Evolutionary conservation across 1,139 yeast genomes (phyloP).

Genomic region (Pichia sp.): DNA sequence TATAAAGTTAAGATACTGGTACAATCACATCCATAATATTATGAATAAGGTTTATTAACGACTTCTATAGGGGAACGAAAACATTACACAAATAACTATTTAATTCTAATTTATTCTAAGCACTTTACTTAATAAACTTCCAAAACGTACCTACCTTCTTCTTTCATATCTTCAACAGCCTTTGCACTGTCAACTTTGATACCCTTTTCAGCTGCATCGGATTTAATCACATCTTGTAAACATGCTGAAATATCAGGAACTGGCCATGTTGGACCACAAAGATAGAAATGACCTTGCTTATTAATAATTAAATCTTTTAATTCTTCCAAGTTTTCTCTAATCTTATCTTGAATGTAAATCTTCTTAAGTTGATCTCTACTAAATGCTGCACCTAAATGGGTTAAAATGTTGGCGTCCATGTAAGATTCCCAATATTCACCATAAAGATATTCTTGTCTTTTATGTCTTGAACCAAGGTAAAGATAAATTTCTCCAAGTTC

Average conservation of each 20-base stretch:
- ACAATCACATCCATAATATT: too few species aligned
- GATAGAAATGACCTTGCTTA: constrained; percentile 82
- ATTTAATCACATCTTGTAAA: constrained; percentile 68
- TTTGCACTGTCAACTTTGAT: constrained; percentile 64
- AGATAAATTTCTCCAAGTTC: constrained; percentile 86
- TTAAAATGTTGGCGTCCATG: constrained; percentile 82
- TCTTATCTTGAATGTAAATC: constrained; percentile 91
- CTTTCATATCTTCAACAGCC: constrained; percentile 90
- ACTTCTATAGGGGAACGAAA: too few species aligned
- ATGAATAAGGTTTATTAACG: too few species aligned
- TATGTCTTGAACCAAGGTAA: constrained; percentile 92
- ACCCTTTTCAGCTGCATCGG: constrained; percentile 66
- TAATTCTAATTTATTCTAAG: neutral
- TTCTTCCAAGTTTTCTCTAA: constrained; percentile 66
- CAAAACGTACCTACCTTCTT: constrained; percentile 82
- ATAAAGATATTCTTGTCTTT: constrained; percentile 88
- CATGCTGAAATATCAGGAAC: constrained; percentile 95
- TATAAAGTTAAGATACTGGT: too few species aligned
- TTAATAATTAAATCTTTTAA: constrained; percentile 74
- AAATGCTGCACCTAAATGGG: constrained; percentile 97
- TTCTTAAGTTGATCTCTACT: constrained; percentile 96
- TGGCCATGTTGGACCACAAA: constrained; percentile 99
- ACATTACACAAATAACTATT: too few species aligned
- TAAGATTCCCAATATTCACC: constrained; percentile 98
- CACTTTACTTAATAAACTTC: constrained; percentile 65